These are phyloP conservation scores for Peronospora belbahrii DNA, from an alignment of 352 stramenopile species.

Conservation along the genomic window DNA sequence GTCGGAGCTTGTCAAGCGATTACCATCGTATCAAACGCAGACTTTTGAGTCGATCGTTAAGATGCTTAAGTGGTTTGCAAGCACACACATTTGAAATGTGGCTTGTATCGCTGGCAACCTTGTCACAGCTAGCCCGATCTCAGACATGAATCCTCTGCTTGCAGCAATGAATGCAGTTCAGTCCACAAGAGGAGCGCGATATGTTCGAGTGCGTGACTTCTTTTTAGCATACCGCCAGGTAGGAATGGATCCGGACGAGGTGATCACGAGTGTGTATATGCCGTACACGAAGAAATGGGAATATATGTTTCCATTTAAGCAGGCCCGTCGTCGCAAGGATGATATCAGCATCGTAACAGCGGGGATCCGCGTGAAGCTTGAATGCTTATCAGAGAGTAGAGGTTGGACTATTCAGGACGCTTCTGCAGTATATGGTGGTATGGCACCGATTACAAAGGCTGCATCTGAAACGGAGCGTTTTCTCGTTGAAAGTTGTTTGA, in stretches of 20 bases:
- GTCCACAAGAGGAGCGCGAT: constrained; percentile 28
- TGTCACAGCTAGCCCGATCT: constrained; percentile 95
- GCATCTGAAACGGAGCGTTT: constrained; percentile 46
- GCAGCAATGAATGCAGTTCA: constrained; percentile 70
- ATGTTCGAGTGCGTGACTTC: constrained; percentile 85
- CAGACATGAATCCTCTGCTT: constrained; percentile 96
- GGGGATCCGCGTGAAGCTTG: constrained; percentile 85
- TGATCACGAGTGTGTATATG: constrained; percentile 90
- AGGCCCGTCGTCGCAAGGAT: constrained; percentile 91
- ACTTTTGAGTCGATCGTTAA: constrained; percentile 52
- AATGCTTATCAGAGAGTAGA: constrained; percentile 47
- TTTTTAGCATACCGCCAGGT: constrained; percentile 93
- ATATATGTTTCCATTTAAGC: constrained; percentile 93
- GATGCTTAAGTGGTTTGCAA: constrained; percentile 97
- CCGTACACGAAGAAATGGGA: constrained; percentile 84
- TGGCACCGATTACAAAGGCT: constrained; percentile 62
- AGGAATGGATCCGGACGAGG: constrained; percentile 78
- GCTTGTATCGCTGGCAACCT: constrained; percentile 94
- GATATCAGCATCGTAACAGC: constrained; percentile 97
- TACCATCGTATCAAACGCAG: constrained; percentile 39
- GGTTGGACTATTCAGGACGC: constrained; percentile 65
- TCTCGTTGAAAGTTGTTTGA: constrained; percentile 82
- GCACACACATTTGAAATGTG: constrained; percentile 95
- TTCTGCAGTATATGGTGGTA: constrained; percentile 57
- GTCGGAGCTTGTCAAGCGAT: constrained; percentile 24